Conservation (phyloP, 73 alveolate species). For the Paramecium tetraurelia region DNA sequence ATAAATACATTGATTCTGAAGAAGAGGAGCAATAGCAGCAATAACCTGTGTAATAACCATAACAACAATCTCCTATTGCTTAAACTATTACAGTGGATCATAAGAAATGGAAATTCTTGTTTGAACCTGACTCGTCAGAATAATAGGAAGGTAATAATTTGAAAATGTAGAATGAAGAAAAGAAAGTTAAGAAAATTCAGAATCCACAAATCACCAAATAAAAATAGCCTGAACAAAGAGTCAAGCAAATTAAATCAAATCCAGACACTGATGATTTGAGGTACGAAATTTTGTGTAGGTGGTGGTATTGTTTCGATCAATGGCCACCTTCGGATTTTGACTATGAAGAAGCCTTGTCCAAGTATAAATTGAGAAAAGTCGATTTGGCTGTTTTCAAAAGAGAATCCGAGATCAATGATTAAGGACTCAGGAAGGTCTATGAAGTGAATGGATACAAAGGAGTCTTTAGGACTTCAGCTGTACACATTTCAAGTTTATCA, state of each 20-base stretch:
- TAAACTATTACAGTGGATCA: background rate
- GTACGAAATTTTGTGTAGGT: conserved; percentile 74
- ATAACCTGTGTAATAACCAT: background rate
- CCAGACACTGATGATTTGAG: conserved; percentile 12
- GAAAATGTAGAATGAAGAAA: background rate
- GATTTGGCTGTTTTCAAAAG: conserved; percentile 76
- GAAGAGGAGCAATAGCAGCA: background rate
- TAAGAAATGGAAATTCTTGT: background rate
- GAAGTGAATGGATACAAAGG: conserved; percentile 79
- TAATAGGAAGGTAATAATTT: background rate
- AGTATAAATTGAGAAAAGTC: conserved; percentile 76
- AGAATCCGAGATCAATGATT: conserved; percentile 79
- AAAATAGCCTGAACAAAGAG: background rate
- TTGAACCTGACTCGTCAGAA: background rate
- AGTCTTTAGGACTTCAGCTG: conserved; percentile 69
- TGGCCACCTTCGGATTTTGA: conserved; percentile 94
- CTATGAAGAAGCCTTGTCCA: conserved; percentile 64
- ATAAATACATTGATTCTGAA: background rate
- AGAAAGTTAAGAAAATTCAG: background rate
- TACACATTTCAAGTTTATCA: background rate
- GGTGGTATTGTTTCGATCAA: conserved; percentile 84
- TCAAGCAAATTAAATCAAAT: background rate
- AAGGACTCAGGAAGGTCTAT: conserved; percentile 74
- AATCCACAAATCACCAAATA: background rate
- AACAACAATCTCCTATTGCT: background rate